These are phyloP conservation scores for Ulota crispa DNA, from an alignment of 225 moss, liverwort and hornwort genomes.

Conservation along the genomic window DNA sequence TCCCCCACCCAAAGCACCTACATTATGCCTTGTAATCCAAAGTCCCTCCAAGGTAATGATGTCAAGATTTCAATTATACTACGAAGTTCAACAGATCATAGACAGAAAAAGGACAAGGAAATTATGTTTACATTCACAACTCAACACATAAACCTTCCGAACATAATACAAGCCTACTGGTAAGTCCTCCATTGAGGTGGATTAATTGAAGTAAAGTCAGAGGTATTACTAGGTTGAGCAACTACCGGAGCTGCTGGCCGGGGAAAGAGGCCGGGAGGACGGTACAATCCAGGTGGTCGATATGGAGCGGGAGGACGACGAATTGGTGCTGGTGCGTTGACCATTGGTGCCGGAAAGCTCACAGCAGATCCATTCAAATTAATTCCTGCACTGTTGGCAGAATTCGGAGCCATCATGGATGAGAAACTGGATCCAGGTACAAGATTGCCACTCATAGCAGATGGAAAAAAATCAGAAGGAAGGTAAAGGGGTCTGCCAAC, in stretches of 20 bases:
- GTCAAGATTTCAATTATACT: constrained; percentile 1
- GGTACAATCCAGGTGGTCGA: constrained; percentile 52
- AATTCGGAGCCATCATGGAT: constrained; percentile 3
- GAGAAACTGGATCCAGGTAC: constrained; percentile 26
- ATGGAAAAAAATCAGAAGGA: constrained; percentile 51
- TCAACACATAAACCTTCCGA: constrained; percentile 11
- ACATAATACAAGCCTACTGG: constrained; percentile 20
- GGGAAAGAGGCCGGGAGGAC: constrained; percentile 46
- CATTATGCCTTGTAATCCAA: constrained; percentile 17
- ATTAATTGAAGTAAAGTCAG: constrained; percentile 27
- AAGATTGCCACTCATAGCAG: constrained; percentile 35
- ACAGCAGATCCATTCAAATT: constrained; percentile 25
- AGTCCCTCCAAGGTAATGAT: constrained; percentile 19
- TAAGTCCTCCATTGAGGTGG: constrained; percentile 52
- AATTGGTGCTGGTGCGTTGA: constrained; percentile 4
- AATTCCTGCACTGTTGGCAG: background rate
- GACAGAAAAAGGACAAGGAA: constrained; percentile 3
- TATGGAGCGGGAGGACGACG: constrained; percentile 51
- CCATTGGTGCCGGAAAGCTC: constrained; percentile 9
- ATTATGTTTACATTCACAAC: constrained; percentile 16
- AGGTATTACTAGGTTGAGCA: constrained; percentile 27
- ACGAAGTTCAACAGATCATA: constrained; percentile 20
- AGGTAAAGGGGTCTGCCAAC: constrained; percentile 34
- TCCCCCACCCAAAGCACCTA: constrained; percentile 5
- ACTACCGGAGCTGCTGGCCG: constrained; percentile 32